Evolutionary conservation across 1,284 basidiomycete genomes (phyloP).

Genomic region (Schizophyllum commune): DNA sequence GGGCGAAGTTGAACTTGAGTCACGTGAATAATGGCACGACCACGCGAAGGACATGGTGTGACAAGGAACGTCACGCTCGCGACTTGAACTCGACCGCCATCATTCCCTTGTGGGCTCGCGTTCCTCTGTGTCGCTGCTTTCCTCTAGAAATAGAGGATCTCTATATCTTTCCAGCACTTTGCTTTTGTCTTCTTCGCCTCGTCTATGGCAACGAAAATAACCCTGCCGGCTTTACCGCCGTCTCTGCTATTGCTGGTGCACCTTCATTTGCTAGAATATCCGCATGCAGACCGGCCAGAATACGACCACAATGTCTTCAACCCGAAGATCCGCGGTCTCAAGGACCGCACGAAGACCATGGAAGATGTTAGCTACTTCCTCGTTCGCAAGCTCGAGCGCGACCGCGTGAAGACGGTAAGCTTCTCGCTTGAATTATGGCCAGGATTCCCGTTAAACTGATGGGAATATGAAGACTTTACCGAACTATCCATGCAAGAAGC

Average conservation of each 20-base stretch:
- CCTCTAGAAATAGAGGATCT: too few relatives aligned
- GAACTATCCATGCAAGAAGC: slow-evolving; percentile 41
- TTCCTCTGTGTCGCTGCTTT: too few relatives aligned
- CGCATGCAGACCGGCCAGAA: slow-evolving; percentile 24
- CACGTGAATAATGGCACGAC: background rate
- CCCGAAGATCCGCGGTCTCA: slow-evolving; percentile 31
- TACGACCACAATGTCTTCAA: slow-evolving; percentile 43
- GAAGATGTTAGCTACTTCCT: slow-evolving; percentile 46
- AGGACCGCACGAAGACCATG: slow-evolving; percentile 41
- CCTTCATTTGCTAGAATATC: slow-evolving; percentile 41
- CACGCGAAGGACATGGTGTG: background rate
- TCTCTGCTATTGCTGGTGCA: slow-evolving; percentile 39
- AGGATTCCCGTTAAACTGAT: background rate
- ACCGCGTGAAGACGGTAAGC: slow-evolving; percentile 27
- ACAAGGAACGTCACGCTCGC: background rate
- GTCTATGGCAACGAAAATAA: background rate
- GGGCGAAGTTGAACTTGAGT: background rate
- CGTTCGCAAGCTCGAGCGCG: slow-evolving; percentile 33
- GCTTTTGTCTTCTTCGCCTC: too few relatives aligned
- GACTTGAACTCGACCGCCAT: background rate
- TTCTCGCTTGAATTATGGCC: background rate
- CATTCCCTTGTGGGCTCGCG: too few relatives aligned
- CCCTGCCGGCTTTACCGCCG: slow-evolving; percentile 17
- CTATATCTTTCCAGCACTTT: too few relatives aligned
- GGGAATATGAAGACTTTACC: slow-evolving; percentile 29